Evolutionary conservation across 148 eudicot genomes (phyloP), one percentile per base, ranked within the genome.

Genomic region (Nepenthes mirabilis): DNA sequence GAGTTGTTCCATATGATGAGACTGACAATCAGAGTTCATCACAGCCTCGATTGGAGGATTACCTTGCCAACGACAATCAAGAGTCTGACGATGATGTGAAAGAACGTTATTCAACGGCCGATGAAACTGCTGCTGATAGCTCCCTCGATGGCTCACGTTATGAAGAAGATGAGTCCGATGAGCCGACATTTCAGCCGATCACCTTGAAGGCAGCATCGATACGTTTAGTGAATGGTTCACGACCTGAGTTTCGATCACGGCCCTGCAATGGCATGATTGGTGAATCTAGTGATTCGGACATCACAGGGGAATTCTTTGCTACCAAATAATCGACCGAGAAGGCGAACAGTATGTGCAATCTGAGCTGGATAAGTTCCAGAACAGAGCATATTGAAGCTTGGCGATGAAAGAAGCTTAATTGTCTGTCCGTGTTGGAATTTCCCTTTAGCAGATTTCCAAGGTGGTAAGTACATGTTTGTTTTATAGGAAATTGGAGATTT

Each of bases 11-110:
- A 4, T 77, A 85, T 36, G 87, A 82, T 59, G 88, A 80, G 62
- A 80, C 87, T 37, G 88, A 83, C 2, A 77, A 74, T 67, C 94
- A 78, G 61, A 82, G 84, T 69, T 79, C 87, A 14, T 76, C 82
- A 60, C 77, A 74, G 58, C 69, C 70, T 33, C 36, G 61, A 68
- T 64, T 72, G 34, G 69, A 69, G 71, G 68, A 71, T 43, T 59
- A 34, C 58, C 43, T 68, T 4, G 40, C 62, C 23, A 76, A 75
- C 36, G 80, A 33, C 3, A 23, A 11, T 9, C 33, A 58, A 14
- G 47, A 57, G 14, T 47, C 40, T 34, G 48, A 83, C 57, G 74
- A 77, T 14, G 87, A 82, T 9, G 80, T 74, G 14, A 54, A 58
- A 1, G 72, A 70, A 33, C 73, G 58, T n/a, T 48, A 59, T 52